These are phyloP conservation scores for Colletotrichum spaethianum DNA, from an alignment of 2,329 filamentous ascomycete genomes.

Conservation along the genomic window DNA sequence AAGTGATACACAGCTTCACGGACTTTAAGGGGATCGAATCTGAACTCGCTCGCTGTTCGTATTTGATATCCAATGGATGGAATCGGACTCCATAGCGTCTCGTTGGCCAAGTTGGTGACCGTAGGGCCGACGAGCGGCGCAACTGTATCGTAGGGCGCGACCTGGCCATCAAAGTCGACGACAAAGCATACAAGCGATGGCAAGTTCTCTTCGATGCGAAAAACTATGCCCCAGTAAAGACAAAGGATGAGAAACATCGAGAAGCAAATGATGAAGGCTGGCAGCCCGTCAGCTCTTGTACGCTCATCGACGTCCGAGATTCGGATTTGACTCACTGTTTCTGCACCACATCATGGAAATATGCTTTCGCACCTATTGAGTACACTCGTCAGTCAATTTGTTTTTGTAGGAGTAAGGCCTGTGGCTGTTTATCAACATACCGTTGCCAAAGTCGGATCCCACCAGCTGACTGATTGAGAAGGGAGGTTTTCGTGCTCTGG, in stretches of 20 bases:
- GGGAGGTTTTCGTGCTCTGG: slow-evolving; percentile 19
- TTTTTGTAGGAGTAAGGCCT: background rate
- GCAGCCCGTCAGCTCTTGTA: background rate
- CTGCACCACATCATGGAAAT: slow-evolving; percentile 27
- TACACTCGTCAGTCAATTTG: background rate
- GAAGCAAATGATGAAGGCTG: slow-evolving; percentile 26
- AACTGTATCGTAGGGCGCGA: background rate
- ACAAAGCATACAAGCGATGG: slow-evolving; percentile 23
- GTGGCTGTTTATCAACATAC: background rate
- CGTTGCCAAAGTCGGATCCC: slow-evolving; percentile 19
- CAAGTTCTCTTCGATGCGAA: slow-evolving; percentile 25
- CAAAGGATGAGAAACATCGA: slow-evolving; percentile 16
- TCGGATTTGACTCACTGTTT: slow-evolving; percentile 9
- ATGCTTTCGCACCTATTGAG: slow-evolving; percentile 17
- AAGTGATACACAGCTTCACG: slow-evolving; percentile 30
- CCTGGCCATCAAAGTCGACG: slow-evolving; percentile 26
- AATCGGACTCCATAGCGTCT: slow-evolving; percentile 8
- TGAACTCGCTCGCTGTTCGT: slow-evolving; percentile 22
- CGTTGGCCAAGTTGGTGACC: slow-evolving; percentile 15
- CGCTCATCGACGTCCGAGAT: background rate
- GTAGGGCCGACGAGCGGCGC: slow-evolving; percentile 11
- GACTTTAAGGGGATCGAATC: slow-evolving; percentile 19
- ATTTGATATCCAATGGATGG: slow-evolving; percentile 33
- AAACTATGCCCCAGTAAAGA: slow-evolving; percentile 30
- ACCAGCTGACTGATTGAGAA: slow-evolving; percentile 31